Evolutionary conservation across 2,329 filamentous ascomycete species (phyloP), one percentile per base, ranked within the genome.

Genomic region (Emericellopsis cladophorae): DNA sequence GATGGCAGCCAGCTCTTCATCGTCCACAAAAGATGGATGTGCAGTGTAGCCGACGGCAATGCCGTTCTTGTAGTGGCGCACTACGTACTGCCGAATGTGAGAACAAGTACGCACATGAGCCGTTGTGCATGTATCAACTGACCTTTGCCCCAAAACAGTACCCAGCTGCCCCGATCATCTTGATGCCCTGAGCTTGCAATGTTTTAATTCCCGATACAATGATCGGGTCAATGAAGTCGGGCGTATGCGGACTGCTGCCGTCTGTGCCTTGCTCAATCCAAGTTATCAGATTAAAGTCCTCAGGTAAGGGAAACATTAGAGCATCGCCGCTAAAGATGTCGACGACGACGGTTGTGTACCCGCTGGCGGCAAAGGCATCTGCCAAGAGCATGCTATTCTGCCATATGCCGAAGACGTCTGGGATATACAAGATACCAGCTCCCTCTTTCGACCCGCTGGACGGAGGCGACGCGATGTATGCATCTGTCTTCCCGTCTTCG

Each of bases 101-200:
- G 15, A 5, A 33, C 31, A 33, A 33, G 31, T 32, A 15, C 31
- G 15, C 31, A 32, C 31, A 32, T 15, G 15, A 12, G 4, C 31
- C 6, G 4, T 32, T 32, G 15, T 5, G 12, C 11, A 12, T 15
- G 15, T 3, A 36, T n/a, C 12, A 36, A 11, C 38, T 34, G 21
- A 73, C 42, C 77, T 72, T 74, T 14, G 72, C 77, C 2, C 79
- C 79, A 50, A 77, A 81, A 56, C 79, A 82, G 57, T 81, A 82
- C 4, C 78, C 79, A 0, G 73, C 70, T 2, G 65, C 69, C 4
- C 65, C 76, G 42, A 83, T 61, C 42, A 63, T 68, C 39, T 64
- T 64, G 16, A 70, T 58, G n/a, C 72, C 71, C 31, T 67, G 56
- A n/a, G 60, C 59, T 40, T 56, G 70, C 40, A 87, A 55, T 42